phyloP scores from a whole-genome alignment of 2,329 filamentous ascomycete species.

The Nemania abortiva region DNA sequence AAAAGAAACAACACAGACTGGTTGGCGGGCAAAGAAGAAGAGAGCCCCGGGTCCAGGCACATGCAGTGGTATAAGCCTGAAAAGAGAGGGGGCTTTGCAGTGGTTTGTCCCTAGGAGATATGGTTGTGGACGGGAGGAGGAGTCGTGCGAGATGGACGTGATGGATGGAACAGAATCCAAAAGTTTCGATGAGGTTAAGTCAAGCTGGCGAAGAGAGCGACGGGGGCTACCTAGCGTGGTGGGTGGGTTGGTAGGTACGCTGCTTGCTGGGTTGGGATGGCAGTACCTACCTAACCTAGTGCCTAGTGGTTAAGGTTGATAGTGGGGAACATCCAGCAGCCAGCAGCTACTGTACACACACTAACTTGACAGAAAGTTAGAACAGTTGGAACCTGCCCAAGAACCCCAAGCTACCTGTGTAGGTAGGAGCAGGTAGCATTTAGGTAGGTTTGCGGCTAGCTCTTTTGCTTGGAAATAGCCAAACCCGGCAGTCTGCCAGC shows the following conservation, averaged over 20 bases:
- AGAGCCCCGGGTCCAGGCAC: constrained; percentile 22
- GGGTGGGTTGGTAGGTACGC: constrained; percentile 24
- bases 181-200: constrained; percentile 42
- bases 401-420: background rate
- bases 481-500: constrained; percentile 18
- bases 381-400: background rate
- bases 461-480: constrained; percentile 7
- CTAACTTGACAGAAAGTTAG: constrained; percentile 5
- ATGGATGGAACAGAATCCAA: constrained; percentile 37
- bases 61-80: constrained; percentile 28
- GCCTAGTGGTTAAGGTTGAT: no score
- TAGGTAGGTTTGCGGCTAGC: background rate
- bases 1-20: constrained; percentile 36
- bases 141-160: constrained; percentile 33
- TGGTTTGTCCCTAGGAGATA: constrained; percentile 39
- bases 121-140: constrained; percentile 27
- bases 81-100: constrained; percentile 10
- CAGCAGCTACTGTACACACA: no score
- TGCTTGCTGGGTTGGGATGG: constrained; percentile 7
- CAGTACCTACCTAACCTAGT: no score
- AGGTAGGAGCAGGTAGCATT: background rate
- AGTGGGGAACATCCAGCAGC: constrained; percentile 22
- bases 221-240: constrained; percentile 39
- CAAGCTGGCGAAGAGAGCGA: constrained; percentile 37
- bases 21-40: constrained; percentile 28